phyloP scores from a whole-genome alignment of 192 early-diverging fungal species.

The Coemansia sp. region DNA sequence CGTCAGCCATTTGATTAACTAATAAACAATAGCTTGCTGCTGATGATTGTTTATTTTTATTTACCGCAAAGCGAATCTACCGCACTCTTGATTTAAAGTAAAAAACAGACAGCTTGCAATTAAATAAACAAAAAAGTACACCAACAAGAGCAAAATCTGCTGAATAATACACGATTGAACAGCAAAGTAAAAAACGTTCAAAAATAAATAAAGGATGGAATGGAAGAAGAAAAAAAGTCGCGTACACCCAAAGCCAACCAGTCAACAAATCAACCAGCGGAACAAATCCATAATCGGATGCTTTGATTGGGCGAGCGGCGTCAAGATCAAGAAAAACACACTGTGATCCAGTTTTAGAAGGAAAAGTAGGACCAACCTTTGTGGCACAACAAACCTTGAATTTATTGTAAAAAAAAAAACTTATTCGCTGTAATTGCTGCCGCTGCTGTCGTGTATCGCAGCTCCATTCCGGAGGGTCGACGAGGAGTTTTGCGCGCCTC shows the following conservation, averaged over 20 bases:
- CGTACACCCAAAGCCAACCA: background rate
- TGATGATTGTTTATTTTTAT: background rate
- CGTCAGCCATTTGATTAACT: slow-evolving; percentile 24
- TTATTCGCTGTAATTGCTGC: slow-evolving; percentile 30
- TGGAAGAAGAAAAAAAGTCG: background rate
- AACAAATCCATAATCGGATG: background rate
- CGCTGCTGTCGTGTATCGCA: slow-evolving; percentile 2
- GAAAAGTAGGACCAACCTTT: background rate
- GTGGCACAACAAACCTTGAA: background rate
- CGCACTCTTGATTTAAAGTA: no score
- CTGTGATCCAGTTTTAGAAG: background rate
- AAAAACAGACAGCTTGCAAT: background rate
- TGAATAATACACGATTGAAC: background rate
- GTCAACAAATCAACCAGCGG: background rate
- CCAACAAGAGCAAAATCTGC: background rate
- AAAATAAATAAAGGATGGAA: background rate
- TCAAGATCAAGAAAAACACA: no score
- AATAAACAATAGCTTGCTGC: background rate
- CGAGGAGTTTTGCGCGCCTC: background rate
- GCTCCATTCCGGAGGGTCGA: background rate
- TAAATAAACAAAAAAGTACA: background rate
- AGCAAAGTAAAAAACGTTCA: background rate
- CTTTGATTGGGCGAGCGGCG: background rate
- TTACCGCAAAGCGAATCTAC: background rate
- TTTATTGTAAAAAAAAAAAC: no score